Evolutionary conservation across 1,139 yeast genomes (phyloP).

Genomic region (Scheffersomyces illinoinensis): DNA sequence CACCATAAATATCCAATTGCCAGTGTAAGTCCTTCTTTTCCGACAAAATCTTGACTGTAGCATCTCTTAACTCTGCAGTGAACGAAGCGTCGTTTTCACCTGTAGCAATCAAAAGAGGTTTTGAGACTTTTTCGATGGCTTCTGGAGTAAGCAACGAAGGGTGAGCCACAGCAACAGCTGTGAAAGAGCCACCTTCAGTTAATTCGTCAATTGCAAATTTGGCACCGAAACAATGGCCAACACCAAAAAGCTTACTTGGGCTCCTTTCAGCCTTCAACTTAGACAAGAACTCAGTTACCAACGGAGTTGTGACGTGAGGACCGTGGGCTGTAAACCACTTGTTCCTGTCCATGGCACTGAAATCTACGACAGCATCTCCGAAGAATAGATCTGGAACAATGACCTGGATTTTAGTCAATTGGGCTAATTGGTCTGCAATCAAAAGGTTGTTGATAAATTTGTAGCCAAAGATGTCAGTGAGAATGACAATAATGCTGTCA

Average conservation of each 20-base stretch:
- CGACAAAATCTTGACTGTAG: constrained; percentile 16
- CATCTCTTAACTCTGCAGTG: constrained; percentile 16
- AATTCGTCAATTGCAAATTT: constrained; percentile 15
- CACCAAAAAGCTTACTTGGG: constrained; percentile 12
- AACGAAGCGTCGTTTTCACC: constrained; percentile 19
- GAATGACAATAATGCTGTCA: constrained; percentile 15
- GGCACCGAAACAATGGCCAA: constrained; percentile 25
- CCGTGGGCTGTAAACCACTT: constrained; percentile 60
- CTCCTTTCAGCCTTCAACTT: constrained; percentile 4
- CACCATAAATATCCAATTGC: constrained; percentile 17
- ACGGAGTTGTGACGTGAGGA: constrained; percentile 41
- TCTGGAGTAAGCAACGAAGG: constrained; percentile 20
- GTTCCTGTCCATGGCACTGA: constrained; percentile 20
- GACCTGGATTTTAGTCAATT: constrained; percentile 26
- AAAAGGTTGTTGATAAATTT: constrained; percentile 20
- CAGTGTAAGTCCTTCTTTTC: constrained; percentile 24
- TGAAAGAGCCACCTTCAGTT: constrained; percentile 12
- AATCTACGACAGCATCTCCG: constrained; percentile 14
- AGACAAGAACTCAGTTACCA: constrained; percentile 8
- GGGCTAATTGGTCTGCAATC: constrained; percentile 19
- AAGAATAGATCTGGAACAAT: constrained; percentile 21
- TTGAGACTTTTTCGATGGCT: constrained; percentile 14
- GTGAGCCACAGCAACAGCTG: constrained; percentile 21
- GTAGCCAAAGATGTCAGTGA: constrained; percentile 21
- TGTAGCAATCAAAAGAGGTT: constrained; percentile 19